Conservation (phyloP, 352 stramenopile species). For the Globisporangium nagaii region DNA sequence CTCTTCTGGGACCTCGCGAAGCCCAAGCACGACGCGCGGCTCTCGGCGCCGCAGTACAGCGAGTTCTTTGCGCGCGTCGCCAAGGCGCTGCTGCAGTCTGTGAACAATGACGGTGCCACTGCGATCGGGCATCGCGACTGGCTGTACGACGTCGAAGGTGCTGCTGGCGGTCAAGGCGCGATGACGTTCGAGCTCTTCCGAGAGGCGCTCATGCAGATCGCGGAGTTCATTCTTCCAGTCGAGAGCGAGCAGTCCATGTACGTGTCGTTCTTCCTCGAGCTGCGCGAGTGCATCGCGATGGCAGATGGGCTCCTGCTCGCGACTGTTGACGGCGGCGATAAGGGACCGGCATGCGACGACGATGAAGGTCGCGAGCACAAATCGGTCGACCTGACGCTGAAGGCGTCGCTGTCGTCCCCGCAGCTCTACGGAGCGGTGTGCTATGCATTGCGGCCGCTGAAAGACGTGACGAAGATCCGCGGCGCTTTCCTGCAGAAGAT, state of each 20-base stretch:
- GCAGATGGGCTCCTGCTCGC: neutral
- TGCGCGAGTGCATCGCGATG: slow-evolving; percentile 41
- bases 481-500: slow-evolving; percentile 51
- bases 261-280: slow-evolving; percentile 44
- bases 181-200: slow-evolving; percentile 47
- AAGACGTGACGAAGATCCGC: slow-evolving; percentile 45
- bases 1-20: slow-evolving; percentile 68
- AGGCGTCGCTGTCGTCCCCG: neutral
- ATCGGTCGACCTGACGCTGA: neutral
- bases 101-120: slow-evolving; percentile 28
- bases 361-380: too few species aligned
- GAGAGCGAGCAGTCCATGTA: slow-evolving; percentile 43
- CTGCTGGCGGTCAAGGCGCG: neutral
- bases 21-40: slow-evolving; percentile 11
- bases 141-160: slow-evolving; percentile 56
- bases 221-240: slow-evolving; percentile 55
- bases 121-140: slow-evolving; percentile 49
- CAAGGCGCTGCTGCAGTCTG: slow-evolving; percentile 48
- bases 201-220: slow-evolving; percentile 53
- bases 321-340: neutral
- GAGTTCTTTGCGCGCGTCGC: slow-evolving; percentile 57
- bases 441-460: slow-evolving; percentile 27
- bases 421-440: slow-evolving; percentile 8
- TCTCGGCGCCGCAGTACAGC: slow-evolving; percentile 34
- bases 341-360: neutral